phyloP scores from a whole-genome alignment of 2,329 filamentous ascomycete genomes.

The Curvularia eragrostidis region DNA sequence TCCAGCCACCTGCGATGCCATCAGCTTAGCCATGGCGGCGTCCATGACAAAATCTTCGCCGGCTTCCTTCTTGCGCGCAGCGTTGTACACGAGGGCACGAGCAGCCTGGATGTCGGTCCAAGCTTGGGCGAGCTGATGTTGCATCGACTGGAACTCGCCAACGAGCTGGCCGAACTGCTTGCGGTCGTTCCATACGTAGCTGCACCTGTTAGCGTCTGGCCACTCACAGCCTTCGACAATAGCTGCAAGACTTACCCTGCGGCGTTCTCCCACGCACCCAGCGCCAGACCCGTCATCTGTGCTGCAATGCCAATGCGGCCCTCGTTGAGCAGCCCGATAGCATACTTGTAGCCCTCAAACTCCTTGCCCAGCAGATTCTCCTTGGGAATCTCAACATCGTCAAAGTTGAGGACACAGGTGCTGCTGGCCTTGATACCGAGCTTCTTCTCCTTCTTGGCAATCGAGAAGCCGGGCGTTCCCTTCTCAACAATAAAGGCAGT shows the following conservation, averaged over 20 bases:
- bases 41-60: constrained; percentile 94
- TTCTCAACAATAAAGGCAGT: constrained; percentile 96
- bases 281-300: constrained; percentile 96
- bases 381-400: constrained; percentile 89
- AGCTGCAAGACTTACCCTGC: constrained; percentile 64
- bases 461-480: constrained; percentile 83
- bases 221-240: not conserved
- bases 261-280: constrained; percentile 95
- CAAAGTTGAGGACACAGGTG: constrained; percentile 97
- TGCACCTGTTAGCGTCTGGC: constrained; percentile 39
- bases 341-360: constrained; percentile 97
- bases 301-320: constrained; percentile 97
- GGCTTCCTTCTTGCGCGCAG: constrained; percentile 96
- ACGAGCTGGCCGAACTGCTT: constrained; percentile 94
- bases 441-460: constrained; percentile 99
- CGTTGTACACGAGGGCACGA: constrained; percentile 92
- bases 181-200: constrained; percentile 97
- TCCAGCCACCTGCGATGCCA: constrained; percentile 89
- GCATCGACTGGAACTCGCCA: constrained; percentile 98
- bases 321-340: constrained; percentile 92
- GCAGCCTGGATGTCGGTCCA: constrained; percentile 94
- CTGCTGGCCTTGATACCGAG: constrained; percentile 94
- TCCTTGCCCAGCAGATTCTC: constrained; percentile 87
- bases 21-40: constrained; percentile 98
- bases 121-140: constrained; percentile 96